Evolutionary conservation across 139 green algal genomes (phyloP).

Genomic region (Chara braunii): DNA sequence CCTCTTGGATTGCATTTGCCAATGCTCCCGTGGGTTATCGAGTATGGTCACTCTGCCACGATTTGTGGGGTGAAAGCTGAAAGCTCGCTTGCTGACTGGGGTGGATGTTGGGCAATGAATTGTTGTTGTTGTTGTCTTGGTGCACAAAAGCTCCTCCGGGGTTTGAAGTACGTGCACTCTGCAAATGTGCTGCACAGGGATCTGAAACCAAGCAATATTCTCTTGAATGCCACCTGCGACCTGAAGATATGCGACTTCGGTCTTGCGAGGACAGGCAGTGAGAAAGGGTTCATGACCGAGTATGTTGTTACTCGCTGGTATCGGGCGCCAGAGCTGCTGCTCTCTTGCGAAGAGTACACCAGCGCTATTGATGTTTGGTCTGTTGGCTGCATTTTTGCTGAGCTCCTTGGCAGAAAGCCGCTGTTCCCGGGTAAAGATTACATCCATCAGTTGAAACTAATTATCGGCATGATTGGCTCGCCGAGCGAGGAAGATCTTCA

Average conservation of each 20-base stretch:
- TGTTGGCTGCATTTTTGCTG: slow-evolving; percentile 56
- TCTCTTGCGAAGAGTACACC: slow-evolving; percentile 56
- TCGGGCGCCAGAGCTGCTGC: slow-evolving; percentile 53
- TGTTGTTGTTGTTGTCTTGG: too few species aligned
- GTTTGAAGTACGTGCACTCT: slow-evolving; percentile 58
- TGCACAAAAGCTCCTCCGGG: slow-evolving; percentile 54
- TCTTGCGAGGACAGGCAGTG: slow-evolving; percentile 45
- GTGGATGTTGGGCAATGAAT: too few species aligned
- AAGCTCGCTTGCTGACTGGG: too few species aligned
- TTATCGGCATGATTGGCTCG: slow-evolving; percentile 51
- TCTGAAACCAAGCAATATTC: slow-evolving; percentile 55
- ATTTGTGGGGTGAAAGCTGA: too few species aligned
- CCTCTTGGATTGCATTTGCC: too few species aligned
- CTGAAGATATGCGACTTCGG: slow-evolving; percentile 63
- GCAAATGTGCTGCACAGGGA: slow-evolving; percentile 56
- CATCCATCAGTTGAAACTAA: slow-evolving; percentile 61
- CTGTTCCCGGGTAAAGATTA: slow-evolving; percentile 58
- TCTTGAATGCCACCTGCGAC: slow-evolving; percentile 58
- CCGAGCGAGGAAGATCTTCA: slow-evolving; percentile 42
- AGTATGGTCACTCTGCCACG: too few species aligned
- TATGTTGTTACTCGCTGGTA: slow-evolving; percentile 63
- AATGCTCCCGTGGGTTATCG: too few species aligned
- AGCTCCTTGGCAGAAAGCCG: slow-evolving; percentile 54
- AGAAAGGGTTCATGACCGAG: slow-evolving; percentile 58
- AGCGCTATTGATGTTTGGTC: slow-evolving; percentile 55